Percentiles rank a stretch among this genome's conserved stretches.
Conservation (phyloP, 2,329 filamentous ascomycete genomes). For the Monilinia laxa region DNA sequence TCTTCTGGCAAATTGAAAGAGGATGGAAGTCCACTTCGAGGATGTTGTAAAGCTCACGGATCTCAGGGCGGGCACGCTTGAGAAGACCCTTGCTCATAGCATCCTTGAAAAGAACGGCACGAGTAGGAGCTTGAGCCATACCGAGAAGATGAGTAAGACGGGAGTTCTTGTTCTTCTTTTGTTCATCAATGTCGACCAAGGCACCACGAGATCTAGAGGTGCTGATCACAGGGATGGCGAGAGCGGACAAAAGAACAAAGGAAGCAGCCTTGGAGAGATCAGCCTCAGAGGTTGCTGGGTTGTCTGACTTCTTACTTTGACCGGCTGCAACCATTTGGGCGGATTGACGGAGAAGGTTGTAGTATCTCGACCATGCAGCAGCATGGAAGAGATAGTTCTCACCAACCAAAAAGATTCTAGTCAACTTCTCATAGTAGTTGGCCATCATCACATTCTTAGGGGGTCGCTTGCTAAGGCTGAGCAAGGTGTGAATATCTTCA, state of each 20-base stretch:
- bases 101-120: slow-evolving; percentile 90
- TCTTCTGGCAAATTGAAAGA: slow-evolving; percentile 98
- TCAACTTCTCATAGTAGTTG: slow-evolving; percentile 99
- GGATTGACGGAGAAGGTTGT: slow-evolving; percentile 91
- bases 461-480: slow-evolving; percentile 96
- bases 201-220: slow-evolving; percentile 93
- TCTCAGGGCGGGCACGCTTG: slow-evolving; percentile 89
- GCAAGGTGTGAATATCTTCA: slow-evolving; percentile 95
- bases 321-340: slow-evolving; percentile 78
- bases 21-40: slow-evolving; percentile 99
- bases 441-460: slow-evolving; percentile 99
- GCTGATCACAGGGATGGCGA: slow-evolving; percentile 99
- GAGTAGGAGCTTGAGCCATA: slow-evolving; percentile 86
- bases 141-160: slow-evolving; percentile 93
- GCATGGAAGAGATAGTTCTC: slow-evolving; percentile 99
- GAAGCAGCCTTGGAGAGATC: slow-evolving; percentile 94
- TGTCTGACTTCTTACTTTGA: slow-evolving; percentile 90
- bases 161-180: slow-evolving; percentile 97
- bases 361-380: slow-evolving; percentile 95
- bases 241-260: slow-evolving; percentile 89
- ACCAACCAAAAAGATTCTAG: slow-evolving; percentile 95
- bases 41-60: slow-evolving; percentile 96
- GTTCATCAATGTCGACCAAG: slow-evolving; percentile 94
- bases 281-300: slow-evolving; percentile 82
- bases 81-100: slow-evolving; percentile 92